Base-by-base conservation (phyloP, 139 green algal species). In the Micractinium conductrix region DNA sequence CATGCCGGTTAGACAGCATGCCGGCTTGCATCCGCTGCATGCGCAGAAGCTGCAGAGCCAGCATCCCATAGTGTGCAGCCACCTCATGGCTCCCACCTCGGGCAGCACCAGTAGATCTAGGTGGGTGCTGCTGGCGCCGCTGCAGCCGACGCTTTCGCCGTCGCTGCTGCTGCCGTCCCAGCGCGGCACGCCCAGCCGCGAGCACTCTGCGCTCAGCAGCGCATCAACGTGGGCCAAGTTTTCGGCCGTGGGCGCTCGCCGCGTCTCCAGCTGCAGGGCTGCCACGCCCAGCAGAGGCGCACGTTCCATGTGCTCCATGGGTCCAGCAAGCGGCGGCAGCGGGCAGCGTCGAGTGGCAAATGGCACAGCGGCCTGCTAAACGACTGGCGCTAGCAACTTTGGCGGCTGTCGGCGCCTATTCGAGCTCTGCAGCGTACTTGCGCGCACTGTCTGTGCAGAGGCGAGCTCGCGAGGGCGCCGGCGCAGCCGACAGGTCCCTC, bases 51-150 rank as follows among this genome's bases (percentile, higher is more conserved):
- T 65, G 58, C 19, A 65, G 26, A 19, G 19, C 58, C 58, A n/a
- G 58, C 19, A 65, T 65, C 19, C 19, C 19, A 65, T n/a, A n/a
- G n/a, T 65, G 55, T 8, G 55, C 55, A 40, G 28, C 28, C 2
- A 16, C 62, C 26, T 16, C 6, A 9, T 14, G 7, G 28, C 16
- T 40, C 62, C 4, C 62, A 76, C 69, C 69, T 76, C 69, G 17
- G 69, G 69, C 5, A 76, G 40, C 19, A 76, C 21, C 21, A 76
- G 69, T n/a, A 76, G 50, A 26, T 81, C 72, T 8, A 45, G 43
- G 4, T 76, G 44, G 12, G 45, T 45, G 4, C 79, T 44, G 78
- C 44, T 68, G 87, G 72, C 70, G 71, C 81, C 48, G 60, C 75
- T 74, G 69, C 4, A 19, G n/a, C 30, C 63, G 65, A 19, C 44